Evolutionary conservation across 2,329 filamentous ascomycete species (phyloP).

Genomic region (Fonsecaea monophora): DNA sequence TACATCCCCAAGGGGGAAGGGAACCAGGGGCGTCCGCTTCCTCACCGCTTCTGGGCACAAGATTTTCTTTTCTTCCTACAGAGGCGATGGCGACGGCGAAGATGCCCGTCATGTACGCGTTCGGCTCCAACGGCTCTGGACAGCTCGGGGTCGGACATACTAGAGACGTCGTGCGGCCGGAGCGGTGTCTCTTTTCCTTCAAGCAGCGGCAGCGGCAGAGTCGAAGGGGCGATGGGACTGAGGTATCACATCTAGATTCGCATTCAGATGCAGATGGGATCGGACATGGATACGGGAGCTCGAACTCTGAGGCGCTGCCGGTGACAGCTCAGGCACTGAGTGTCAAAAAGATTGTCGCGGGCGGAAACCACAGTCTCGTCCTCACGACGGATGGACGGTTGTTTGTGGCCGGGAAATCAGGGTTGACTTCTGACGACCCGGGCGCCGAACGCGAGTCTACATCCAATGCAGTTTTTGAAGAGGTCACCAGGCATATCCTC

Average conservation of each 20-base stretch:
- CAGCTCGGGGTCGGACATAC: conserved; percentile 75
- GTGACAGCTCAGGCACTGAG: not conserved
- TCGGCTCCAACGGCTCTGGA: conserved; percentile 79
- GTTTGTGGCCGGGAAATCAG: conserved; percentile 67
- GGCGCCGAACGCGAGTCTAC: not conserved
- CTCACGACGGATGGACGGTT: conserved; percentile 66
- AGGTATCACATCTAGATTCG: too few relatives aligned
- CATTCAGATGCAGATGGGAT: too few relatives aligned
- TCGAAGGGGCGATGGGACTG: too few relatives aligned
- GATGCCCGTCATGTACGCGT: conserved; percentile 61
- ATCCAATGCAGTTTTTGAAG: conserved; percentile 19
- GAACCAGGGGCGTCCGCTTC: too few relatives aligned
- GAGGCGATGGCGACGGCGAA: not conserved
- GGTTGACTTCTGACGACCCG: conserved; percentile 48
- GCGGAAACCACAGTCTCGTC: conserved; percentile 87
- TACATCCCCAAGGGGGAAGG: too few relatives aligned
- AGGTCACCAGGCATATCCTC: conserved; percentile 3
- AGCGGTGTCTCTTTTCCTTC: conserved; percentile 62
- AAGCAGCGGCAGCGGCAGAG: too few relatives aligned
- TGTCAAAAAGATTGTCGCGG: conserved; percentile 59
- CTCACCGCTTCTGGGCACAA: too few relatives aligned
- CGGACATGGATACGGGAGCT: too few relatives aligned
- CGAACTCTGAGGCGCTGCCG: too few relatives aligned
- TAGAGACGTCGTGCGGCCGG: conserved; percentile 73
- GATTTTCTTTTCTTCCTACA: too few relatives aligned